Percentiles rank a stretch among this genome's conserved stretches.
Conservation (phyloP, 2,329 filamentous ascomycete species). For the Didymella arachidicola region DNA sequence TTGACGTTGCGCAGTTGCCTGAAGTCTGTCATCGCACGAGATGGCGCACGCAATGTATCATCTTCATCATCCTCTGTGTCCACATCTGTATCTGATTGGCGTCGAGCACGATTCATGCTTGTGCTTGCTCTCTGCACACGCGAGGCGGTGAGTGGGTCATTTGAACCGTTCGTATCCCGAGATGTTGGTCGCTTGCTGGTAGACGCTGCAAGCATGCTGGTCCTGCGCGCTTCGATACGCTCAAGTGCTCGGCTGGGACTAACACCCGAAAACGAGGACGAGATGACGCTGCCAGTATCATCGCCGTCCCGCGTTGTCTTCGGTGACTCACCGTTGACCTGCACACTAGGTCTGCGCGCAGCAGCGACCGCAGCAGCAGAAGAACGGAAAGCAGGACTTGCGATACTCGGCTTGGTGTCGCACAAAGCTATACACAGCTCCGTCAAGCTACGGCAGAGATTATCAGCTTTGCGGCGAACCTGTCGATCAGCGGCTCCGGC, state of each 20-base stretch:
- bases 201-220: constrained; percentile 38
- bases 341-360: constrained; percentile 47
- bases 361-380: constrained; percentile 26
- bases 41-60: constrained; percentile 54
- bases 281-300: constrained; percentile 41
- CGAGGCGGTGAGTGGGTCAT: constrained; percentile 31
- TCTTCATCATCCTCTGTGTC: constrained; percentile 52
- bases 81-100: constrained; percentile 39
- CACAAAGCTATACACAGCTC: constrained; percentile 85
- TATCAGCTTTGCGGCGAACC: constrained; percentile 87
- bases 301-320: constrained; percentile 46
- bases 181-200: constrained; percentile 42
- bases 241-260: constrained; percentile 50
- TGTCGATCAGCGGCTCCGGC: constrained; percentile 76
- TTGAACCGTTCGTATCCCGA: constrained; percentile 35
- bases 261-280: constrained; percentile 35
- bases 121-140: constrained; percentile 50
- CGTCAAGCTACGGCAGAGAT: constrained; percentile 88
- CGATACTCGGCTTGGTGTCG: constrained; percentile 46
- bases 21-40: constrained; percentile 59
- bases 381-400: constrained; percentile 43
- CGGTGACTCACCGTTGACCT: constrained; percentile 48
- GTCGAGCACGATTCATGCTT: constrained; percentile 49
- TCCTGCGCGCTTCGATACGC: constrained; percentile 57
- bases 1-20: constrained; percentile 41